Evolutionary conservation across 805 yeast genomes (phyloP).

Genomic region (Komagataella pseudopastoris): DNA sequence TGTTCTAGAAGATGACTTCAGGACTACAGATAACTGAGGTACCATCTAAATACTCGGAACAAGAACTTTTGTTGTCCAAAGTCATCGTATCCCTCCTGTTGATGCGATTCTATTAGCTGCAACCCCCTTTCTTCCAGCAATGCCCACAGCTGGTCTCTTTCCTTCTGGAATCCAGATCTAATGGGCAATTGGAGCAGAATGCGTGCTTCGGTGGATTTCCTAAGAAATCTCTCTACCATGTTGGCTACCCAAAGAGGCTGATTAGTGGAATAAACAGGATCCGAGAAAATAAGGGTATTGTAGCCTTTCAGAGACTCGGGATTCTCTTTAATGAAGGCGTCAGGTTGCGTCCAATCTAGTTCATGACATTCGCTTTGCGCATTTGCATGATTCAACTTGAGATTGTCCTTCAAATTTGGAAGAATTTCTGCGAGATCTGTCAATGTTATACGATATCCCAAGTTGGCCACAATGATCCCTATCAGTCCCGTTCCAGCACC

Average conservation of each 20-base stretch:
- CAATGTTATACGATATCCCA: constrained; percentile 35
- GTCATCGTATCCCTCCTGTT: constrained; percentile 69
- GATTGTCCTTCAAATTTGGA: constrained; percentile 49
- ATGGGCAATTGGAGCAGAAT: constrained; percentile 69
- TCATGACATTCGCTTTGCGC: constrained; percentile 15
- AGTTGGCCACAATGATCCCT: constrained; percentile 52
- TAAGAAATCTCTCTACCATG: constrained; percentile 39
- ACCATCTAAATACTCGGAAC: constrained; percentile 23
- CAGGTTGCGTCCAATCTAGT: constrained; percentile 71
- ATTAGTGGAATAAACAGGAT: constrained; percentile 73
- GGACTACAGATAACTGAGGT: not conserved
- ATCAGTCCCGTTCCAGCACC: constrained; percentile 94
- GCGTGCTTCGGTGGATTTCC: constrained; percentile 17
- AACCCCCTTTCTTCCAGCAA: constrained; percentile 27
- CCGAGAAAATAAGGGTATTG: constrained; percentile 61
- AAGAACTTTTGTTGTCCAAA: constrained; percentile 62
- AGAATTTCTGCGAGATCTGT: constrained; percentile 78
- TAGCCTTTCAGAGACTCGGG: constrained; percentile 18
- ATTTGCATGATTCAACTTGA: constrained; percentile 31
- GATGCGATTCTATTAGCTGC: constrained; percentile 20
- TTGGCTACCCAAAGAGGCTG: constrained; percentile 67
- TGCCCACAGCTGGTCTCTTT: constrained; percentile 47
- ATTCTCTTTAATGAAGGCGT: constrained; percentile 12
- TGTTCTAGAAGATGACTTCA: not conserved
- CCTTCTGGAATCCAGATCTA: constrained; percentile 50